Base-by-base conservation (phyloP, 2,329 filamentous ascomycete genomes). In the Fusarium tanahbumbuense region DNA sequence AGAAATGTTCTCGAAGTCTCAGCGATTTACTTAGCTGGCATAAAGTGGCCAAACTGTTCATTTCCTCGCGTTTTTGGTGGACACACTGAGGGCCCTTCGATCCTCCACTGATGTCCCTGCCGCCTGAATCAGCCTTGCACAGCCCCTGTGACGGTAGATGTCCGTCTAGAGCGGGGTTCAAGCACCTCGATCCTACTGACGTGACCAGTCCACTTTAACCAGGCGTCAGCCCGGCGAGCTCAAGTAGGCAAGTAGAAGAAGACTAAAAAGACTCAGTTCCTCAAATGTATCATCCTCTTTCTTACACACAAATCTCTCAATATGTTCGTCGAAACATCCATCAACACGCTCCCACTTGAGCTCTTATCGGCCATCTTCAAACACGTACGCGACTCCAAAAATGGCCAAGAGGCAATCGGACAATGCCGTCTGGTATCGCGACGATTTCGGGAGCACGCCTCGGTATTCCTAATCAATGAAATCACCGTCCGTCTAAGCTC, bases 341-440 rank as follows among this genome's bases (percentile, higher is more conserved):
- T 53, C n/a, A 27, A 53, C 22, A 53, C 23, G 2, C 25, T 56
- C 8, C 30, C 54, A 3, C 11, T 16, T 6, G 54, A 56, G 20
- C 44, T 56, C 6, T 13, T 56, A 1, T 6, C 23, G 0, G 22
- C 7, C 1, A 27, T 57, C 4, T 45, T 57, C 7, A 22, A 10
- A 4, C 15, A 8, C 7, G 23, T 50, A 4, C n/a, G 40, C 7
- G 16, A 23, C 8, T 8, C 13, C 5, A 20, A 40, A 1, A 5
- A 22, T 16, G 52, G 52, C 8, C 34, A 48, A 48, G 22, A 49
- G 8, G 16, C 34, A 13, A 61, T 61, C 16, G 42, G 23, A 18
- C 37, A 46, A 12, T 49, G 53, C 13, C 59, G 59, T 22, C 25
- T 61, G 1, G 59, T 61, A 5, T 58, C 53, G 2, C 59, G 23